A percentile compares a stretch with the other conserved stretches of the same genome.
These are phyloP conservation scores for Sporisorium sorghi DNA, from an alignment of 1,284 basidiomycete species.

Conservation along the genomic window DNA sequence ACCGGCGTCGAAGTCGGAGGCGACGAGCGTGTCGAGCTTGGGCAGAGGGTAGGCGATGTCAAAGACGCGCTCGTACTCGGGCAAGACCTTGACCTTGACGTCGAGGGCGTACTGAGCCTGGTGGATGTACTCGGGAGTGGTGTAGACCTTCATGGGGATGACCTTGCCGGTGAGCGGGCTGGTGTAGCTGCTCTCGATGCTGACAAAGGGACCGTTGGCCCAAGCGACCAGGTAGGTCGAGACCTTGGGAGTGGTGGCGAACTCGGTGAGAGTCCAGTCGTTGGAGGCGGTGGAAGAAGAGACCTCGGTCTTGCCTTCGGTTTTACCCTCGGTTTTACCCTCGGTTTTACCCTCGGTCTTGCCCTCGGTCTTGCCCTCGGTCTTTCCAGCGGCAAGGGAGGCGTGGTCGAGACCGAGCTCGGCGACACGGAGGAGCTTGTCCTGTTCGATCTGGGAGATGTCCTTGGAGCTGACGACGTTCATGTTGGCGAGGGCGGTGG, in stretches of 20 bases:
- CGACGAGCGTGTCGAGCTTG: conserved; percentile 73
- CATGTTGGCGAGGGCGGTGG: conserved; percentile 83
- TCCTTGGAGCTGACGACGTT: conserved; percentile 50
- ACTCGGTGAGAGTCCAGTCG: conserved; percentile 69
- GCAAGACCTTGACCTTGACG: conserved; percentile 85
- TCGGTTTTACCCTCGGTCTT: conserved; percentile 54
- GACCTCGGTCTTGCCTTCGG: too few species aligned
- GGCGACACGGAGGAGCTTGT: conserved; percentile 72
- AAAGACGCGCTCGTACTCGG: conserved; percentile 90
- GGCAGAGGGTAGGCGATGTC: conserved; percentile 90
- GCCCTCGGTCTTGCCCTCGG: conserved; percentile 68
- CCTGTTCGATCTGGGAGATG: conserved; percentile 53
- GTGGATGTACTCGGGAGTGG: conserved; percentile 84
- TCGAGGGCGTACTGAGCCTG: conserved; percentile 83
- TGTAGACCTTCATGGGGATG: conserved; percentile 85
- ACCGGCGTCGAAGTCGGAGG: conserved; percentile 84
- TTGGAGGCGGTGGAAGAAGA: conserved; percentile 45
- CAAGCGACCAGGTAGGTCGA: conserved; percentile 92
- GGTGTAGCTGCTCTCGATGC: conserved; percentile 81
- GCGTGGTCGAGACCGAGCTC: conserved; percentile 75
- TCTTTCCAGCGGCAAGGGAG: conserved; percentile 72
- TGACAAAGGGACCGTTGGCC: conserved; percentile 84
- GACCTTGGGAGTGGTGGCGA: conserved; percentile 73
- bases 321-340: conserved; percentile 11
- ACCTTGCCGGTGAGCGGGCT: conserved; percentile 85